These are phyloP conservation scores for Leccinum imitatum DNA, from an alignment of 768 basidiomycete species.

Conservation along the genomic window DNA sequence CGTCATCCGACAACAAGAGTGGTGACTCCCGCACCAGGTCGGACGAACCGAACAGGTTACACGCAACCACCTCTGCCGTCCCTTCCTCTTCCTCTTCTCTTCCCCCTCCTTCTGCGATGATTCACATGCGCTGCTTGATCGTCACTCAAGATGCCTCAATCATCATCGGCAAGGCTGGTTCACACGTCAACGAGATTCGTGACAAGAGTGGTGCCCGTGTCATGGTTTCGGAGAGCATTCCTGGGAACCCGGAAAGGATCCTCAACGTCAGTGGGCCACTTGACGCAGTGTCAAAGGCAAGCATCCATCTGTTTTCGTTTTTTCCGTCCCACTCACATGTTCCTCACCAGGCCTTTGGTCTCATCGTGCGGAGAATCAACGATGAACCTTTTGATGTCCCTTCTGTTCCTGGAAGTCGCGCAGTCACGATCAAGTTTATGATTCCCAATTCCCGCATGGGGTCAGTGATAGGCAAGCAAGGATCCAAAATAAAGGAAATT, in stretches of 20 bases:
- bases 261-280: constrained; percentile 94
- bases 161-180: constrained; percentile 95
- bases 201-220: constrained; percentile 97
- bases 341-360: constrained; percentile 81
- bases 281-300: constrained; percentile 97
- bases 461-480: constrained; percentile 96
- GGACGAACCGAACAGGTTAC: constrained; percentile 39
- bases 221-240: constrained; percentile 97
- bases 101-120: constrained; percentile 72
- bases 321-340: background rate
- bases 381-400: constrained; percentile 98
- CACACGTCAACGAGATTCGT: constrained; percentile 97
- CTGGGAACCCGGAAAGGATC: constrained; percentile 98
- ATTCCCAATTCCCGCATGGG: constrained; percentile 99
- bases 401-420: constrained; percentile 95
- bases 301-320: constrained; percentile 19
- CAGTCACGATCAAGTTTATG: constrained; percentile 99
- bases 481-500: constrained; percentile 98
- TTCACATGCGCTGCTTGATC: constrained; percentile 97
- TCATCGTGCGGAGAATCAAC: constrained; percentile 98
- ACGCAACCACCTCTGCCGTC: constrained; percentile 46
- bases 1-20: constrained; percentile 43
- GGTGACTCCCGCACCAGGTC: constrained; percentile 38
- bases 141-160: constrained; percentile 99
- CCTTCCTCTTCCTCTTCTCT: constrained; percentile 49